Evolutionary conservation across 768 basidiomycete genomes (phyloP), one percentile per base, ranked within the genome.

Genomic region (Kwoniella dendrophila): DNA sequence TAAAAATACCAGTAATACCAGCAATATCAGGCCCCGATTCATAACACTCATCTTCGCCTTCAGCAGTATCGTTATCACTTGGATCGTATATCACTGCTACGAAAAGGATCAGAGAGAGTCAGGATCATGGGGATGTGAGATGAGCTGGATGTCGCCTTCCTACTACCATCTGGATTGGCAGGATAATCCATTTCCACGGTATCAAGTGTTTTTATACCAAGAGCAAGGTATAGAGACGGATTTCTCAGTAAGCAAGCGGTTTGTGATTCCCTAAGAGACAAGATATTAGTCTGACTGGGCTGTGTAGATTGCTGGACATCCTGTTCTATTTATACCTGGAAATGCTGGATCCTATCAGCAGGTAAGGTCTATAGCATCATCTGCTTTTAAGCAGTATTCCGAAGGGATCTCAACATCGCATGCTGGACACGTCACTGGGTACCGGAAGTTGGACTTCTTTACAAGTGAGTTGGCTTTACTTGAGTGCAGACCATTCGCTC

Each of bases 301-400:
- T 22, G 12, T 40, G 6, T 48, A 64, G 63, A 22, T 41, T 4
- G 33, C 81, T 55, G 90, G 92, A 38, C 74, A 84, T 18, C 96
- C 96, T n/a, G 91, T 95, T 29, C 82, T 99, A 29, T 99, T 97
- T 81, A 88, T 98, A 43, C 96, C 96, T 1, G 96, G 96, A 7
- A 98, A 97, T 77, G 95, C 95, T 24, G 96, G 96, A 4, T 94
- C 91, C 1, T 93, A 89, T 33, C 87, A 86, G 67, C 96, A 98
- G 82, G 89, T 90, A 48, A 87, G 96, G 66, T 94, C 92, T 12
- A 92, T 98, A 69, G 95, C 95, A 3, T 92, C 91, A 12, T 93
- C 92, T 10, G 90, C 92, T 4, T 82, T 88, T 0, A 83, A 90
- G 52, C 91, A 94, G 69, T 93, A 85, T 74, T 6, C 41, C n/a